Evolutionary conservation across 495 filamentous ascomycete genomes (phyloP), one percentile per base, ranked within the genome.

Genomic region (Penicillium bovifimosum): DNA sequence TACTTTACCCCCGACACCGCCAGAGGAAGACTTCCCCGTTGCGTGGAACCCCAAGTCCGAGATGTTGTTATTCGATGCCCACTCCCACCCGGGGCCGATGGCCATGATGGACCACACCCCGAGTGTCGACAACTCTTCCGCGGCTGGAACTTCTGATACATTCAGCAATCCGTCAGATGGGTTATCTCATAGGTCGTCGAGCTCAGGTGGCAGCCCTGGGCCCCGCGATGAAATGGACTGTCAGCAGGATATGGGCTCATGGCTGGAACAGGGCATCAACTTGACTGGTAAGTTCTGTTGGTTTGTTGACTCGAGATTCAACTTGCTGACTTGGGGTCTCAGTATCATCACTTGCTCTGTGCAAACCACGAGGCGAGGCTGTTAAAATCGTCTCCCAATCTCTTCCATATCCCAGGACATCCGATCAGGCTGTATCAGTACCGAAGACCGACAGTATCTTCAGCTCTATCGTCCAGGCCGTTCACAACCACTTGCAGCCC

Each of bases 331-430:
- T 27, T 40, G 41, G n/a, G 41, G n/a, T 39, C 28, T 26, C 36
- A 72, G 70, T 71, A 2, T 72, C 72, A 16, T 70, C 71, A 27
- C 59, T 74, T 11, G 65, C 59, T 10, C 55, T 61, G 5, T 65
- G 67, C 14, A 69, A 71, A 46, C 59, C 59, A 11, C 66, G 64
- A 36, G 65, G 66, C 33, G 70, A 76, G 42, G 71, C 77, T 9
- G 71, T 84, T 36, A 78, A 77, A 36, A 68, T 84, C 9, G 76
- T 86, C 24, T 84, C 80, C 5, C 82, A 86, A 56, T 79, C 80
- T 14, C 77, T 85, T 32, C 82, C 82, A 6, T 83, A 78, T 52
- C 82, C 82, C 3, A 73, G 70, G n/a, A 68, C 74, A 11, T 71
- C 75, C 10, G 78, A 81, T 45, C 65, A 72, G 45, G 52, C 67